Base-by-base conservation (phyloP, 768 basidiomycete species). In the Auricularia auricula-judae region DNA sequence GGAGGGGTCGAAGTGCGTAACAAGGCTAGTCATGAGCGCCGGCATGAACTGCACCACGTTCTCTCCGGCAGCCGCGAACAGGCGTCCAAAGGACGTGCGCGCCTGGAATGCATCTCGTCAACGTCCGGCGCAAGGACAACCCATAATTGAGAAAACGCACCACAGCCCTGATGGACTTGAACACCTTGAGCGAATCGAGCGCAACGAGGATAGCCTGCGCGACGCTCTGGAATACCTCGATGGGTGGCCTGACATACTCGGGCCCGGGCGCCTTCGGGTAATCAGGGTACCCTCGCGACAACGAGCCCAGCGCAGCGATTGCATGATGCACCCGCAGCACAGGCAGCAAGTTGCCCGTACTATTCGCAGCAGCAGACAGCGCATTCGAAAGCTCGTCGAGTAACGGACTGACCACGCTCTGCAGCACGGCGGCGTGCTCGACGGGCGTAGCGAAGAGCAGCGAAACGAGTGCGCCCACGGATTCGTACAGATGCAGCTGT, bases 231-330 rank as follows among this genome's bases (percentile, higher is more conserved):
- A 98, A 97, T 14, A 92, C 84, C 62, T 87, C 84, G 63, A 92
- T 74, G 1, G 86, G 85, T 0, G 93, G 89, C 21, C 86, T 76
- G 8, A 85, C 80, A 69, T 87, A 88, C 36, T 84, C 85, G 68
- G 83, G 81, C 0, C 86, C 84, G 1, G 86, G 76, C 1, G 85
- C 81, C 16, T 82, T 84, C 53, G 91, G 89, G 70, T 89, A 88
- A 72, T 93, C 93, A 0, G 97, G 97, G 76, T 98, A 98, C 12
- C 97, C 97, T 76, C 97, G 97, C 42, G 94, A 90, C 64, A 98
- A 84, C 70, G 91, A 93, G 12, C 96, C 96, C 23, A 98, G 79
- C 2, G 96, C 94, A 86, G 96, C 89, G 73, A 98, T 88, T 68
- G 87, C 81, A 76, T 98, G 95, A 70, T 98, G 97, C 7, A 93